Evolutionary conservation across 371 early-diverging fungal species (phyloP).

Genomic region (Haplosporangium sp.): DNA sequence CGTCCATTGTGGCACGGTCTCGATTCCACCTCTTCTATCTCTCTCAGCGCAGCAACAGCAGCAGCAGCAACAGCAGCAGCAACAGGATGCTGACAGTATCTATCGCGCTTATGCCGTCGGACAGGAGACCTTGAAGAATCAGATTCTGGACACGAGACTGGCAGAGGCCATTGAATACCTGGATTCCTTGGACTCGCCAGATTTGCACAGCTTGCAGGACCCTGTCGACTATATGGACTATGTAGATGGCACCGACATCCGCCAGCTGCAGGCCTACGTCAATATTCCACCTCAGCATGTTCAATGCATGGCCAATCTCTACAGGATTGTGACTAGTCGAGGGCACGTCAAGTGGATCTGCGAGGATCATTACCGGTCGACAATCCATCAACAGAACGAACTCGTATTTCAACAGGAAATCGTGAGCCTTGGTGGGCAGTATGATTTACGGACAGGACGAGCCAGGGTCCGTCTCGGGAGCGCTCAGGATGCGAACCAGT

Average conservation of each 20-base stretch:
- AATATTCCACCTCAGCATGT: conserved; percentile 18
- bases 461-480: conserved; percentile 20
- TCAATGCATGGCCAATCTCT: conserved; percentile 9
- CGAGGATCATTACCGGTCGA: conserved; percentile 30
- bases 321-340: conserved; percentile 19
- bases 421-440: conserved; percentile 10
- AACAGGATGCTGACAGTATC: conserved; percentile 17
- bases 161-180: conserved; percentile 32
- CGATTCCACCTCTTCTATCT: conserved; percentile 21
- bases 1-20: conserved; percentile 28
- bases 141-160: conserved; percentile 31
- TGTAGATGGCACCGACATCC: conserved; percentile 6
- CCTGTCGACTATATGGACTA: conserved; percentile 14
- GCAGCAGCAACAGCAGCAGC: conserved; percentile 12
- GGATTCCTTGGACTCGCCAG: conserved; percentile 10
- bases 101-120: conserved; percentile 6
- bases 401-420: conserved; percentile 23
- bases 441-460: conserved; percentile 18
- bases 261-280: conserved; percentile 26
- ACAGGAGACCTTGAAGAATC: conserved; percentile 22
- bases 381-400: conserved; percentile 19
- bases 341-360: conserved; percentile 43
- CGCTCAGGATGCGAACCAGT: conserved; percentile 18
- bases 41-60: not conserved
- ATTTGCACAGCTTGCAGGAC: conserved; percentile 2